A percentile compares a stretch with the other conserved stretches of the same genome.
These are phyloP conservation scores for Vitis hybrid DNA, from an alignment of 177 flowering plant genomes.

Conservation along the genomic window DNA sequence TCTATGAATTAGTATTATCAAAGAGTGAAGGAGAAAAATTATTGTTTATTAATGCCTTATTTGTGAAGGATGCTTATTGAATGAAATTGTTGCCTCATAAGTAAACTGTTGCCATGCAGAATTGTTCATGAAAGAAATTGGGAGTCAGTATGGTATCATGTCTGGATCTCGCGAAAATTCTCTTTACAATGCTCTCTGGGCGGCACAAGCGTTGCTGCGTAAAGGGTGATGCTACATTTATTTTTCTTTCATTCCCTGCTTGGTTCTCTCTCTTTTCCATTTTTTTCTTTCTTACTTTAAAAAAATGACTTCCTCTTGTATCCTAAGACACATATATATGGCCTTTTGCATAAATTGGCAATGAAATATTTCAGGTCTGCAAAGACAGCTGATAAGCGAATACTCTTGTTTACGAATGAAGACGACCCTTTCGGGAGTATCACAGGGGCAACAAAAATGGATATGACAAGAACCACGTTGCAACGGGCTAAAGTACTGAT, in stretches of 20 bases:
- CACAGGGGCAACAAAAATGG: slow-evolving; percentile 64
- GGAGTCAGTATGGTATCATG: slow-evolving; percentile 76
- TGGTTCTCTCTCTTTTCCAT: neutral
- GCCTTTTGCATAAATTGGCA: slow-evolving; percentile 6
- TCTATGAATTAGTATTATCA: neutral
- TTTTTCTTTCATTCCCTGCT: neutral
- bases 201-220: slow-evolving; percentile 87
- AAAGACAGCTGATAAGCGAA: slow-evolving; percentile 75
- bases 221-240: slow-evolving; percentile 61
- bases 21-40: neutral
- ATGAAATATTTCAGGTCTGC: slow-evolving; percentile 56
- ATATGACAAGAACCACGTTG: slow-evolving; percentile 86
- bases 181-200: slow-evolving; percentile 94
- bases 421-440: slow-evolving; percentile 94
- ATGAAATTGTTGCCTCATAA: neutral
- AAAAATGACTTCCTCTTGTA: neutral
- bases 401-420: slow-evolving; percentile 86
- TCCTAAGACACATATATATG: neutral
- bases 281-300: neutral
- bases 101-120: slow-evolving; percentile 40
- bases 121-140: slow-evolving; percentile 63
- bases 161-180: slow-evolving; percentile 85
- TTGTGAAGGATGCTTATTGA: neutral
- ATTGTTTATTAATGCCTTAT: neutral
- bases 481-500: slow-evolving; percentile 85